phyloP scores from a whole-genome alignment of 169 alveolate genomes.

The Perkinsus chesapeaki region DNA sequence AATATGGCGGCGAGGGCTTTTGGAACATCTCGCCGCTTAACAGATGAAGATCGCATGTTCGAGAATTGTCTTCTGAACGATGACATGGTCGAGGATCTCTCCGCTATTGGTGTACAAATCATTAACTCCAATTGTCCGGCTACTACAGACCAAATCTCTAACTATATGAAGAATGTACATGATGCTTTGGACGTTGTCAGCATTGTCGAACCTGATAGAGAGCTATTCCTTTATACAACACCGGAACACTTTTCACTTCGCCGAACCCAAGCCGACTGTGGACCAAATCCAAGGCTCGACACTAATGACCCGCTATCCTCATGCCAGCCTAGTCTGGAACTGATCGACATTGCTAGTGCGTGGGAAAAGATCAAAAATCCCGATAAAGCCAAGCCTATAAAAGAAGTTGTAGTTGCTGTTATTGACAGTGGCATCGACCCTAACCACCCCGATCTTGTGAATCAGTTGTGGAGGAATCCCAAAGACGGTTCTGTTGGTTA shows the following conservation, averaged over 20 bases:
- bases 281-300: slow-evolving; percentile 17
- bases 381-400: slow-evolving; percentile 10
- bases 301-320: slow-evolving; percentile 26
- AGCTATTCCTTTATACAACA: not conserved
- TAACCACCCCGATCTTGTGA: slow-evolving; percentile 34
- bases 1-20: slow-evolving; percentile 25
- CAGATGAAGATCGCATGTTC: slow-evolving; percentile 23
- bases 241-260: not conserved
- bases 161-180: not conserved
- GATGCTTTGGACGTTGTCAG: not conserved
- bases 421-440: slow-evolving; percentile 35
- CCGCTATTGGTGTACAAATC: too few relatives aligned
- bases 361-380: not conserved
- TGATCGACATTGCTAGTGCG: not conserved
- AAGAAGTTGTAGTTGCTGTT: slow-evolving; percentile 33
- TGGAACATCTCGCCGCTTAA: slow-evolving; percentile 28
- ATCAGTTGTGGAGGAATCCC: slow-evolving; percentile 33
- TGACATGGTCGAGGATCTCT: too few relatives aligned
- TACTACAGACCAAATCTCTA: not conserved
- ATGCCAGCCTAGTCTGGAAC: slow-evolving; percentile 22
- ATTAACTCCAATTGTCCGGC: too few relatives aligned
- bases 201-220: not conserved
- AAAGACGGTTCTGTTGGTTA: slow-evolving; percentile 29
- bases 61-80: too few relatives aligned
- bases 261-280: not conserved